Percentiles rank a stretch among this genome's conserved stretches.
These are phyloP conservation scores for Diaporthe destruens DNA, from an alignment of 2,329 filamentous ascomycete genomes.

Conservation along the genomic window DNA sequence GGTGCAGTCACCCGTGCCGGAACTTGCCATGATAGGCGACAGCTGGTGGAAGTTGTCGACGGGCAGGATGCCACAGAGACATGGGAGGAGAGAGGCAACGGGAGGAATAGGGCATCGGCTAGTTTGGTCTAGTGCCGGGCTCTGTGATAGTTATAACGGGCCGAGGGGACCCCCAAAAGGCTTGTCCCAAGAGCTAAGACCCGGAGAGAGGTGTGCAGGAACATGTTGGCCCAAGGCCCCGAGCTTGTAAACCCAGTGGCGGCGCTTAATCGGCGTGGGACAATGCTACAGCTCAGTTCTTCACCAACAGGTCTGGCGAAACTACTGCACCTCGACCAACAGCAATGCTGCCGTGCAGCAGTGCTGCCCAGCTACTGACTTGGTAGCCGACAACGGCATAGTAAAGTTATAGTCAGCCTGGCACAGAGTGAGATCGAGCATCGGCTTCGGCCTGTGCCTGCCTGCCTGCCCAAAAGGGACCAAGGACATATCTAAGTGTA, in stretches of 20 bases:
- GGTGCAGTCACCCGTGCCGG: constrained; percentile 43
- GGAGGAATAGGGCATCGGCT: neutral
- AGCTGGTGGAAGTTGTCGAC: neutral
- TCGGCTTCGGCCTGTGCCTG: neutral
- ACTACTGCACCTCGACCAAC: neutral
- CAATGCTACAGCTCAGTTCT: neutral
- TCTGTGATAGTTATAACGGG: constrained; percentile 29
- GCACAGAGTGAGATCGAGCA: neutral
- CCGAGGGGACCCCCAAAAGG: constrained; percentile 21
- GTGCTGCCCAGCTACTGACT: constrained; percentile 6
- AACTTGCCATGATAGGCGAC: constrained; percentile 41
- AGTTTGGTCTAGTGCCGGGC: constrained; percentile 1
- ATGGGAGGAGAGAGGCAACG: neutral
- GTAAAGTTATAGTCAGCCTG: neutral
- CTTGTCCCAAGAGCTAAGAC: constrained; percentile 6
- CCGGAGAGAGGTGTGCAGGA: neutral
- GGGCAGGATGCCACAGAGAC: neutral
- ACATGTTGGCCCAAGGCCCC: constrained; percentile 16
- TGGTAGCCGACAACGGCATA: neutral
- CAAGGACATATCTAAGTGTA: neutral
- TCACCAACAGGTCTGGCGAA: neutral
- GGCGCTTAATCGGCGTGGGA: constrained; percentile 11
- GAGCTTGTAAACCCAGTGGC: constrained; percentile 2
- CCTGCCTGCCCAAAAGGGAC: neutral
- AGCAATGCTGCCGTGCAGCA: neutral